These are phyloP conservation scores for Ustilago bromivora DNA, from an alignment of 1,284 basidiomycete genomes.

Conservation along the genomic window DNA sequence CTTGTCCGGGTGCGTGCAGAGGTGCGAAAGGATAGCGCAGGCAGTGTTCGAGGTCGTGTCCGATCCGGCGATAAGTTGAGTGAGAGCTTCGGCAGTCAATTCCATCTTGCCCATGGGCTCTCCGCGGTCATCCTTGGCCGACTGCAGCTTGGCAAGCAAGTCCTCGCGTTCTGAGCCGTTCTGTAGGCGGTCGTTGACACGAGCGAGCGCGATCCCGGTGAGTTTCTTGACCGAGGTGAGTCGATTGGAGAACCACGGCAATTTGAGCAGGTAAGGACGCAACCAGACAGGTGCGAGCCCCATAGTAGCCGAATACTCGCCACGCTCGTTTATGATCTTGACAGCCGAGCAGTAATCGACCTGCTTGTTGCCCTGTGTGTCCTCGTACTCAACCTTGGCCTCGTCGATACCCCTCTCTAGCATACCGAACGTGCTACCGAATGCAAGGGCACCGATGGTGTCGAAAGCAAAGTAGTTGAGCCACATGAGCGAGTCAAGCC, in stretches of 20 bases:
- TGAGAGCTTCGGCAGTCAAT: constrained; percentile 84
- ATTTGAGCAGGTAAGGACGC: constrained; percentile 53
- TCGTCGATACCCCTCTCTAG: constrained; percentile 80
- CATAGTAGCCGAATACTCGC: constrained; percentile 86
- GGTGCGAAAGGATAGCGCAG: constrained; percentile 79
- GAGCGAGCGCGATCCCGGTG: constrained; percentile 76
- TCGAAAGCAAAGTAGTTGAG: constrained; percentile 83
- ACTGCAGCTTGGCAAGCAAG: constrained; percentile 82
- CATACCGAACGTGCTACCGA: constrained; percentile 81
- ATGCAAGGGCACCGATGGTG: constrained; percentile 68
- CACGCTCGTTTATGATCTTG: constrained; percentile 87
- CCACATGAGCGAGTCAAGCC: constrained; percentile 73
- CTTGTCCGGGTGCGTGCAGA: constrained; percentile 77
- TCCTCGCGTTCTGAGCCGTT: constrained; percentile 76
- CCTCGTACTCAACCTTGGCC: constrained; percentile 74
- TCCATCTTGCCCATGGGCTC: constrained; percentile 82
- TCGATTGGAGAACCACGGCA: constrained; percentile 80
- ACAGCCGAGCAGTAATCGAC: constrained; percentile 80
- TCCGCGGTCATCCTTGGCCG: constrained; percentile 81
- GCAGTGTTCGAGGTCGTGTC: constrained; percentile 65
- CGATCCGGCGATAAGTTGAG: constrained; percentile 79
- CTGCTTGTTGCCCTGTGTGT: constrained; percentile 71
- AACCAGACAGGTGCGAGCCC: constrained; percentile 79
- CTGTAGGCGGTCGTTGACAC: constrained; percentile 80
- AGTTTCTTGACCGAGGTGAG: constrained; percentile 79